These are phyloP conservation scores for Dalbergia cultrata DNA, from an alignment of 306 rosid genomes.

Conservation along the genomic window DNA sequence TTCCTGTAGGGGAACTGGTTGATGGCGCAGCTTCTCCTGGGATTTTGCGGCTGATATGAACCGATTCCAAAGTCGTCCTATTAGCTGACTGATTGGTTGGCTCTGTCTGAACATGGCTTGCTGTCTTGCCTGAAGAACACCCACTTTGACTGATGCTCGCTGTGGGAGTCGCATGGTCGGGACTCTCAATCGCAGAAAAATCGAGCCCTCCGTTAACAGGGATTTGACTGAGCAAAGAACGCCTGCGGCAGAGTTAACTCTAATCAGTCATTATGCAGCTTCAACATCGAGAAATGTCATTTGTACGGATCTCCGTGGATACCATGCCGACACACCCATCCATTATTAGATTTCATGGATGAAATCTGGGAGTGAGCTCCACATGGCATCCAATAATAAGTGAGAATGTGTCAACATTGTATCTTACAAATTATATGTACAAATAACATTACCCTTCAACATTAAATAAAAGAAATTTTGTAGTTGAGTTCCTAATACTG, in stretches of 20 bases:
- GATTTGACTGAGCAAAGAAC: slow-evolving; percentile 93
- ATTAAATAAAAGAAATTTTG: not conserved
- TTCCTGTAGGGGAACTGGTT: slow-evolving; percentile 42
- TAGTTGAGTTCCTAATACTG: slow-evolving; percentile 2
- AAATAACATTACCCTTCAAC: no score
- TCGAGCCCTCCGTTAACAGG: slow-evolving; percentile 56
- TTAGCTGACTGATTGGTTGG: slow-evolving; percentile 50
- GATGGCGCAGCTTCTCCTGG: slow-evolving; percentile 60
- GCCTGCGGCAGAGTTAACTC: slow-evolving; percentile 66
- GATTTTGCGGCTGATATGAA: slow-evolving; percentile 42
- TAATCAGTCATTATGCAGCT: slow-evolving; percentile 38
- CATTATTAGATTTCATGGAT: no score
- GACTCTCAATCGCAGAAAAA: slow-evolving; percentile 51
- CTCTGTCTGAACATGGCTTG: slow-evolving; percentile 49
- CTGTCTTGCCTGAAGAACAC: slow-evolving; percentile 55
- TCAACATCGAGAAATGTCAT: not conserved
- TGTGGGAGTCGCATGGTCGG: slow-evolving; percentile 53
- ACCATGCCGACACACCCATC: no score
- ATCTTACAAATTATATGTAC: no score
- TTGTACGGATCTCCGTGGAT: no score
- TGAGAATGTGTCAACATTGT: no score
- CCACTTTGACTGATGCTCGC: slow-evolving; percentile 56
- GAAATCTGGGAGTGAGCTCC: no score
- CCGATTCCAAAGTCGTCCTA: slow-evolving; percentile 49
- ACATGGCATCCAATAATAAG: no score